A percentile compares a stretch with the other conserved stretches of the same genome.
Evolutionary conservation across 805 yeast genomes (phyloP).

Genomic region (Soucietia sequanensis): DNA sequence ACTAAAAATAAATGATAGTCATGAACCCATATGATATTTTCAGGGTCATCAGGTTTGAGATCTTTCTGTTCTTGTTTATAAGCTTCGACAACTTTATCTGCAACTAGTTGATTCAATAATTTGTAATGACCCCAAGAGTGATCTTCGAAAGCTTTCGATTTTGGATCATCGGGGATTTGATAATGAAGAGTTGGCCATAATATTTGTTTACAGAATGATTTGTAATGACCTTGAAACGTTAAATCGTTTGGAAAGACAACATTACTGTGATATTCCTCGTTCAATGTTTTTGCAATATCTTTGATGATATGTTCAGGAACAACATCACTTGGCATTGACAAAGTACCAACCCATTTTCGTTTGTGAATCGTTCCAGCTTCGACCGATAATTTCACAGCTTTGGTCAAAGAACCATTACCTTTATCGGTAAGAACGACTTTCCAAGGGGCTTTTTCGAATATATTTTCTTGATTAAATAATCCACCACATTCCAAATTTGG

Average conservation of each 20-base stretch:
- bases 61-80: conserved; percentile 57
- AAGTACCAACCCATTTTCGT: conserved; percentile 80
- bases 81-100: conserved; percentile 65
- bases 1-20: conserved; percentile 89
- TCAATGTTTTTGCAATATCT: conserved; percentile 50
- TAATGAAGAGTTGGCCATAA: conserved; percentile 94
- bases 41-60: conserved; percentile 35
- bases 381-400: conserved; percentile 69
- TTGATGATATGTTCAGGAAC: conserved; percentile 56
- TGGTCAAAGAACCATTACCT: conserved; percentile 87
- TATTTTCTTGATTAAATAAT: conserved; percentile 39
- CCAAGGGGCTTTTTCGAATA: conserved; percentile 70
- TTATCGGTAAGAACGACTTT: conserved; percentile 60
- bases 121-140: conserved; percentile 90
- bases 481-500: conserved; percentile 49
- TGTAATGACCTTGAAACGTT: conserved; percentile 87
- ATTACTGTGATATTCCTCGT: conserved; percentile 51
- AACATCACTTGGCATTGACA: conserved; percentile 87
- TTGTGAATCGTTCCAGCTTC: conserved; percentile 34
- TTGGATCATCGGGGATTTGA: conserved; percentile 94
- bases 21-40: conserved; percentile 85
- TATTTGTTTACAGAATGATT: conserved; percentile 88
- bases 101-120: conserved; percentile 71
- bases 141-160: conserved; percentile 91
- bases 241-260: conserved; percentile 75